Base-by-base conservation (phyloP, 1,284 basidiomycete genomes). In the Ustilago trichophora region DNA sequence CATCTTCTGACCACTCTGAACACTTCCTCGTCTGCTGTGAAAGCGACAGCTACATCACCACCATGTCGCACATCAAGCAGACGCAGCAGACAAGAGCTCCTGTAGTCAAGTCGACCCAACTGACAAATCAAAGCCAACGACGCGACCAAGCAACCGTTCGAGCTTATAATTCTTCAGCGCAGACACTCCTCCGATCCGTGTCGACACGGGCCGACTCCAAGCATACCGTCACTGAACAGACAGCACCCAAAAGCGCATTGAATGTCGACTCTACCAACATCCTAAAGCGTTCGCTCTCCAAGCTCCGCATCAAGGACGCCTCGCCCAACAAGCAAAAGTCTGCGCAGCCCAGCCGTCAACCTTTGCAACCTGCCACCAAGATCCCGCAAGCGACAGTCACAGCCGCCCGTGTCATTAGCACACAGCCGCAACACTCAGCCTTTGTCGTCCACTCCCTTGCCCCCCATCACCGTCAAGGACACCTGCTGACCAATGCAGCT, bases 31-130 rank as follows among this genome's bases (percentile, higher is more conserved):
- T 16, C 32, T 25, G 25, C 25, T 35, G 8, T 31, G 15, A 7
- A 7, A 33, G 36, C 36, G 46, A 49, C n/a, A n/a, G n/a, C n/a
- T n/a, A n/a, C 22, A 6, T 7, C 3, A 31, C 6, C 15, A 32
- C 15, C 34, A 67, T 67, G 63, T 60, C 63, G 29, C 47, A 60
- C 24, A 34, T 60, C 42, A 67, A 67, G 31, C 63, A 67, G 44
- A 40, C 63, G 10, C 51, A 58, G 11, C 52, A 55, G 29, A 32
- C 36, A 3, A 44, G 35, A n/a, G 32, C 26, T 13, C 38, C 43
- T 12, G 19, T 47, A 40, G 29, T 33, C 44, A 52, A 54, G 29
- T 33, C 60, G 10, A 25, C 47, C 27, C 60, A 52, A 18, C 16
- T 34, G 12, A 47, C 34, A 2, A 27, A 3, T 13, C 41, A 36